Evolutionary conservation across 2,329 filamentous ascomycete genomes (phyloP).

Genomic region (Penicillium sp.): DNA sequence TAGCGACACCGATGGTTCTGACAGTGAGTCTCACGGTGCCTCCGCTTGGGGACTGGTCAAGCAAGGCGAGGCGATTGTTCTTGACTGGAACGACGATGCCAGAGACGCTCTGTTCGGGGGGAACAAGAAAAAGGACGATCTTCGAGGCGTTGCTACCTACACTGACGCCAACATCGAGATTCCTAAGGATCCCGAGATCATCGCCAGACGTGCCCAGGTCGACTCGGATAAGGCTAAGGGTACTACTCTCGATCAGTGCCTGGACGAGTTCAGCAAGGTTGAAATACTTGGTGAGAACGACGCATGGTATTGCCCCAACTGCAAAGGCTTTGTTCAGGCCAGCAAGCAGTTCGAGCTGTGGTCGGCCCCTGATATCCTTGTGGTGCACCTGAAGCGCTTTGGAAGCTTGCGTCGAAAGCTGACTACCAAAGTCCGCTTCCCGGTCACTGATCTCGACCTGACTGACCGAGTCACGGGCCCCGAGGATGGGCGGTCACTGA

Average conservation of each 20-base stretch:
- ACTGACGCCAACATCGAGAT: constrained; percentile 46
- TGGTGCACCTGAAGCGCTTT: constrained; percentile 94
- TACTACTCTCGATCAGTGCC: constrained; percentile 81
- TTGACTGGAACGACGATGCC: constrained; percentile 76
- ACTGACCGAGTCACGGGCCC: constrained; percentile 73
- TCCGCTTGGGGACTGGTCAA: constrained; percentile 61
- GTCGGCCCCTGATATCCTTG: constrained; percentile 92
- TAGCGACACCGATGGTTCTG: constrained; percentile 31
- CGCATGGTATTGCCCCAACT: constrained; percentile 95
- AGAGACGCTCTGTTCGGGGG: constrained; percentile 67
- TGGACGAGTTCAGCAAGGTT: constrained; percentile 90
- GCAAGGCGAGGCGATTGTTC: constrained; percentile 77
- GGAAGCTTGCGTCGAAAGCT: constrained; percentile 67
- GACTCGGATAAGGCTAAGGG: constrained; percentile 68
- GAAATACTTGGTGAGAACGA: constrained; percentile 94
- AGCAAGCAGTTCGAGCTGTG: constrained; percentile 97
- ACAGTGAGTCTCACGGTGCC: constrained; percentile 8
- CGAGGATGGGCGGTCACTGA: constrained; percentile 74
- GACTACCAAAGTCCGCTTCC: constrained; percentile 87
- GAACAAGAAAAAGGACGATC: constrained; percentile 44
- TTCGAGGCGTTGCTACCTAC: constrained; percentile 62
- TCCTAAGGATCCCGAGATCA: constrained; percentile 61
- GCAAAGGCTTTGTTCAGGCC: constrained; percentile 88
- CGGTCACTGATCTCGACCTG: constrained; percentile 81
- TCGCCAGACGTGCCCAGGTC: constrained; percentile 62